phyloP scores from a whole-genome alignment of 148 eudicot genomes.

The Rhododendron molle region DNA sequence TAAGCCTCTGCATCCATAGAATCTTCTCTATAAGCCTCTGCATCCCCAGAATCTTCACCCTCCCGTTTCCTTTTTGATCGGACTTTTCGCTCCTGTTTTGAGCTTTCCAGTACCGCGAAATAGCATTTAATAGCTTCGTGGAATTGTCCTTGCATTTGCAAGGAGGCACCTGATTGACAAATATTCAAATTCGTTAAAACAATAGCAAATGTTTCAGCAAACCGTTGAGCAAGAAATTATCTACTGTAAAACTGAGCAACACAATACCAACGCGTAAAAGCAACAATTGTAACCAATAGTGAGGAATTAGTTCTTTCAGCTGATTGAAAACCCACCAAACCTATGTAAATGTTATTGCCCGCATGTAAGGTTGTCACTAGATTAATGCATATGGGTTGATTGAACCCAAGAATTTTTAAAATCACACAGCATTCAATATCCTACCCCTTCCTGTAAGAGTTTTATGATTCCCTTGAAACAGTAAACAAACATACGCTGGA shows the following conservation, averaged over 20 bases:
- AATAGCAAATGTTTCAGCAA: conserved; percentile 7
- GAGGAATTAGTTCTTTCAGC: not conserved
- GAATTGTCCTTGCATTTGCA: conserved; percentile 88
- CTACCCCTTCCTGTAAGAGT: not conserved
- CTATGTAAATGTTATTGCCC: not conserved
- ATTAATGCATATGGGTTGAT: not conserved
- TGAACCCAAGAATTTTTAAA: not conserved
- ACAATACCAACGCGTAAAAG: not conserved
- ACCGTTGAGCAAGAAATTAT: not conserved
- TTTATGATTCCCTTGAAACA: not conserved
- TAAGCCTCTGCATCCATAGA: conserved; percentile 91
- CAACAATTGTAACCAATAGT: not conserved
- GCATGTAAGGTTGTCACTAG: not conserved
- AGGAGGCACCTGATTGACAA: conserved; percentile 66
- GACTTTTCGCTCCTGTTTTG: conserved; percentile 37
- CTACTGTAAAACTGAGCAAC: conserved; percentile 24
- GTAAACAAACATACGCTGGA: not conserved
- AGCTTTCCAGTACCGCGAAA: conserved; percentile 63
- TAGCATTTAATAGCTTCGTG: conserved; percentile 87
- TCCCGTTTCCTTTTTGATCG: conserved; percentile 27
- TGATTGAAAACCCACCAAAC: not conserved
- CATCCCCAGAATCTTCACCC: conserved; percentile 69
- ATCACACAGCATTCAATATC: not conserved
- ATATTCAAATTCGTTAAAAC: conserved; percentile 13
- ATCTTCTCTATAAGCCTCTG: conserved; percentile 92